Evolutionary conservation across 2,329 filamentous ascomycete species (phyloP), one percentile per base, ranked within the genome.

Genomic region (Colletotrichum falcatum): DNA sequence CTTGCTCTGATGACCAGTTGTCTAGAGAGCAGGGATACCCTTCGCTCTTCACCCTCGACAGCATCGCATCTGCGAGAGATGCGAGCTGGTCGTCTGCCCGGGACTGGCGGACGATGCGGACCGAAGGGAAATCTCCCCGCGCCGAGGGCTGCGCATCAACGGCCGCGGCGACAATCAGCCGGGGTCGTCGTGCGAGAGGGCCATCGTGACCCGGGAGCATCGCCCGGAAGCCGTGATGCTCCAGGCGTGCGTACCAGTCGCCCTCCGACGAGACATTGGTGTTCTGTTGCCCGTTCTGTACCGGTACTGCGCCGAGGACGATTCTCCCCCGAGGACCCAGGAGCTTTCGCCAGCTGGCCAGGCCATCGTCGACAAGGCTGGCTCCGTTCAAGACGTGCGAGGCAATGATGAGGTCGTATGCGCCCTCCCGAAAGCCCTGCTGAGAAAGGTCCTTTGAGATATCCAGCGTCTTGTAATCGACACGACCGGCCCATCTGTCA

Each of bases 311-410:
- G 58, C 33, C 8, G 6, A 71, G 60, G 11, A 71, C 18, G 0
- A 82, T 71, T 33, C 74, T 73, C 0, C 81, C 81, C 16, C 75
- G 74, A 0, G 79, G 79, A 20, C 74, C 73, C 5, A 83, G 73
- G 7, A 82, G 72, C 65, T 69, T 70, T 11, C 55, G 72, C 3
- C 74, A 62, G 56, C 77, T 76, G 3, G 51, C 55, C 26, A 79
- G 39, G 0, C 78, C 74, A 3, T 61, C 37, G 18, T 76, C 54
- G 6, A 78, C 63, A 5, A 63, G 62, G 9, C 53, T 63, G 1
- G 77, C 78, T 9, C 76, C 78, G 33, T 79, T 76, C 3, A 79
- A 42, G 18, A 76, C 77, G 48, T 77, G 76, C 1, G 77, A 69
- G 12, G 78, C 76, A 42, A 79, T 26, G 37, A 81, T 61, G 3